phyloP scores from a whole-genome alignment of 2,329 filamentous ascomycete species.

The Alternaria sp. region DNA sequence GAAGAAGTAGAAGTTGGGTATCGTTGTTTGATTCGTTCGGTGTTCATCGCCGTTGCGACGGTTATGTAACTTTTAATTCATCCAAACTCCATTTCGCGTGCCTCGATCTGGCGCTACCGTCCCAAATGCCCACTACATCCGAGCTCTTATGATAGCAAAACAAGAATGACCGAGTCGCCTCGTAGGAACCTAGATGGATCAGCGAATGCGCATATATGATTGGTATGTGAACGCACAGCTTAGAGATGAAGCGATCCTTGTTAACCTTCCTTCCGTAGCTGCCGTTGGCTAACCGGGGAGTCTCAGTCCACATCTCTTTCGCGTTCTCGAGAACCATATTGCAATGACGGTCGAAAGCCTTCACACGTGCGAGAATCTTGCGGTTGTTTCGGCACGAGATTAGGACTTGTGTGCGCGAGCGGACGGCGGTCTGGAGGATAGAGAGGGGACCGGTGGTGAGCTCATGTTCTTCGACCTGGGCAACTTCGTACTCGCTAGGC shows the following conservation, averaged over 20 bases:
- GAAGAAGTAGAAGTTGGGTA: conserved; percentile 44
- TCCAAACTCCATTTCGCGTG: conserved; percentile 35
- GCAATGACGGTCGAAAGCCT: conserved; percentile 98
- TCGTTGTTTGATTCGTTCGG: conserved; percentile 42
- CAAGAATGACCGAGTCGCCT: conserved; percentile 87
- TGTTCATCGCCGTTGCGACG: conserved; percentile 33
- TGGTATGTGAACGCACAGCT: conserved; percentile 72
- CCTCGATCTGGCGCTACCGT: conserved; percentile 11
- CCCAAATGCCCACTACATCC: conserved; percentile 16
- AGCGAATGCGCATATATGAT: conserved; percentile 12
- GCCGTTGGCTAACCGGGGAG: conserved; percentile 79
- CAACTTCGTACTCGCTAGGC: conserved; percentile 85
- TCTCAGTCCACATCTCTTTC: conserved; percentile 99
- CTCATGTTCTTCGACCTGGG: conserved; percentile 80
- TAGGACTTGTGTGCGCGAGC: conserved; percentile 92
- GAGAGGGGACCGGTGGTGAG: conserved; percentile 83
- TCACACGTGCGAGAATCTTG: conserved; percentile 95
- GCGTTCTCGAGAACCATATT: conserved; percentile 99
- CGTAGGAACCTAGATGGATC: conserved; percentile 73
- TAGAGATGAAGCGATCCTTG: conserved; percentile 98
- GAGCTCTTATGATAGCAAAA: conserved; percentile 73
- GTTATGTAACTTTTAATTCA: conserved; percentile 47
- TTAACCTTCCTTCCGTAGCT: conserved; percentile 92
- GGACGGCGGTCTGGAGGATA: conserved; percentile 95
- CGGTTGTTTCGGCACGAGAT: conserved; percentile 98